Percentiles rank a stretch among this genome's conserved stretches.
These are phyloP conservation scores for Microbotryomycetes sp. DNA, from an alignment of 1,284 basidiomycete species.

Conservation along the genomic window DNA sequence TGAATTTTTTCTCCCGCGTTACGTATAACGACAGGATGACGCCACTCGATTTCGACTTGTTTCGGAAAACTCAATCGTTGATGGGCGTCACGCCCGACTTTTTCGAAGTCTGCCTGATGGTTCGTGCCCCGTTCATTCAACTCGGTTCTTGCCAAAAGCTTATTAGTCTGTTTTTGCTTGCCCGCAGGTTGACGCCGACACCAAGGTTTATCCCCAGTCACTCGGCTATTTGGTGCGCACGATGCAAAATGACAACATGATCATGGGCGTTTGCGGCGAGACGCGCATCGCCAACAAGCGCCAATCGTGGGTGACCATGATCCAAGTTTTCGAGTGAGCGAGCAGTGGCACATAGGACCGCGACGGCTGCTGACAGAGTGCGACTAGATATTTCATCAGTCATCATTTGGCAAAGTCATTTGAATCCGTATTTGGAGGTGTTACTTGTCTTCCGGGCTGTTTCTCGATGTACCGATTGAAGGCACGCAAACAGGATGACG, in stretches of 20 bases:
- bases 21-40: conserved; percentile 99
- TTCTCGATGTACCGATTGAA: conserved; percentile 99
- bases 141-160: not conserved
- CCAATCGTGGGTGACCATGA: conserved; percentile 94
- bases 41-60: conserved; percentile 95
- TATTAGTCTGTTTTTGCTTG: not conserved
- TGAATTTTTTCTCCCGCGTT: conserved; percentile 99
- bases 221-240: conserved; percentile 83
- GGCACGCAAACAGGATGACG: conserved; percentile 73
- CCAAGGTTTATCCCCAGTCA: conserved; percentile 81
- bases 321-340: conserved; percentile 63
- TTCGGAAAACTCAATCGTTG: conserved; percentile 89
- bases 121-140: conserved; percentile 43
- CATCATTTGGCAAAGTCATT: conserved; percentile 98
- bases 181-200: conserved; percentile 89
- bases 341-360: too few relatives aligned
- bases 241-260: conserved; percentile 96
- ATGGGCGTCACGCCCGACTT: conserved; percentile 99
- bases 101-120: conserved; percentile 97
- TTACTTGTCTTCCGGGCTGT: conserved; percentile 96
- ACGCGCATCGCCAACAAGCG: conserved; percentile 98
- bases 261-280: conserved; percentile 99
- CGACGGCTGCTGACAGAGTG: too few relatives aligned
- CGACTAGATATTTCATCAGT: conserved; percentile 96
- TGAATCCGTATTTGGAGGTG: conserved; percentile 98